Base-by-base conservation (phyloP, 495 filamentous ascomycete genomes). In the Echria macrotheca region DNA sequence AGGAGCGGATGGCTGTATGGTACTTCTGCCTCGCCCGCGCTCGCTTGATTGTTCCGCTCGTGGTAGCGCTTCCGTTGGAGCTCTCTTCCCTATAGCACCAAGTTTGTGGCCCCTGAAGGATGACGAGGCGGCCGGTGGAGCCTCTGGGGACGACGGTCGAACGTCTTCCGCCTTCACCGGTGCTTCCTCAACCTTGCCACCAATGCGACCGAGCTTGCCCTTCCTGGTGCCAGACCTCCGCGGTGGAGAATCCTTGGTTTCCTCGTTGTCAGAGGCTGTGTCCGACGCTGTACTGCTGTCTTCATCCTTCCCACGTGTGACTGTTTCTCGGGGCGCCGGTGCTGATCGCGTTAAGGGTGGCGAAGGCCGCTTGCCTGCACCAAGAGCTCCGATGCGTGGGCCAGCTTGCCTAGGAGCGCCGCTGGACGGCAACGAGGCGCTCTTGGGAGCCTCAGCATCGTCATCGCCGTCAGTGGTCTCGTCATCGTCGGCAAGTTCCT, bases 201-300 rank as follows among this genome's bases (percentile, higher is more conserved):
- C 72, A 47, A 77, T 75, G 19, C 59, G 64, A 1, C 74, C 72
- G 33, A 75, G 47, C 0, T 59, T 60, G 2, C 57, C 61, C 18
- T 58, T 58, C 25, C 51, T 62, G 9, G 55, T 39, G 6, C 57
- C 45, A 11, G 55, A 21, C 31, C 51, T 54, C 29, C 59, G 48
- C 5, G 66, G 47, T 23, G 61, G 35, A 14, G 49, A 37, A 2
- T 15, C n/a, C 29, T 28, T 6, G 18, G 44, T 7, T 39, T 50
- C 49, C 19, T 67, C 68, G 4, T 53, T 57, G 15, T 64, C 67
- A 6, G 70, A 73, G n/a, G 70, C 69, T 7, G 70, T 74, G 23
- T 71, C 69, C 10, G 67, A 67, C 15, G 49, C 59, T n/a, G 43
- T 38, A 18, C 38, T 40, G 12, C 26, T 28, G 3, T 28, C 24